Conservation (phyloP, 1,284 basidiomycete species). For the Coniophora puteana region DNA sequence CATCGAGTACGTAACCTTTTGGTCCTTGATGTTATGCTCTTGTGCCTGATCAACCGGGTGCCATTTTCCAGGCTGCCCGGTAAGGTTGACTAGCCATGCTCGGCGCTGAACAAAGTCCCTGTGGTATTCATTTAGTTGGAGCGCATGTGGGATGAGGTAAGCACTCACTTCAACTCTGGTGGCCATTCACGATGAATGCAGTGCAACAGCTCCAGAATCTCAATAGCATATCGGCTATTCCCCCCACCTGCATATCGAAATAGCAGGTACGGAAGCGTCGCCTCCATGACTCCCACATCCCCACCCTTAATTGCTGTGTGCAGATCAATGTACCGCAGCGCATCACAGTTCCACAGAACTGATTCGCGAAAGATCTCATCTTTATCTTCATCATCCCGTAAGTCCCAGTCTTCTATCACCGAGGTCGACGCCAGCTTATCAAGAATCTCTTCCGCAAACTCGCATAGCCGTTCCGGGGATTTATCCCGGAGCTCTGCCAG, state of each 20-base stretch:
- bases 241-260: slow-evolving; percentile 9
- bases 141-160: not conserved
- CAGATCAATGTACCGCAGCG: slow-evolving; percentile 14
- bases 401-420: slow-evolving; percentile 1
- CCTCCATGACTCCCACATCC: slow-evolving; percentile 10
- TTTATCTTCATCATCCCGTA: slow-evolving; percentile 1
- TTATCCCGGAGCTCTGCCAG: slow-evolving; percentile 1
- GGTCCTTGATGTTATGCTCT: slow-evolving; percentile 9
- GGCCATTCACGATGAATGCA: slow-evolving; percentile 8
- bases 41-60: slow-evolving; percentile 7
- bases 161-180: slow-evolving; percentile 2
- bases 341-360: slow-evolving; percentile 19
- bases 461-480: not conserved
- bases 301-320: slow-evolving; percentile 4
- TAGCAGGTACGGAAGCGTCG: slow-evolving; percentile 3
- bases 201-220: slow-evolving; percentile 11
- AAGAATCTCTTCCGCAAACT: slow-evolving; percentile 1
- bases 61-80: slow-evolving; percentile 2
- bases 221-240: slow-evolving; percentile 9
- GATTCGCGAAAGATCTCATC: slow-evolving; percentile 12
- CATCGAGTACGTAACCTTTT: slow-evolving; percentile 5
- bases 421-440: slow-evolving; percentile 3
- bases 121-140: not conserved
- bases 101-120: slow-evolving; percentile 4
- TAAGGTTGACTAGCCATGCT: slow-evolving; percentile 11